Conservation (phyloP, 116 monocot genomes). For the Dioscorea cayenensis region DNA sequence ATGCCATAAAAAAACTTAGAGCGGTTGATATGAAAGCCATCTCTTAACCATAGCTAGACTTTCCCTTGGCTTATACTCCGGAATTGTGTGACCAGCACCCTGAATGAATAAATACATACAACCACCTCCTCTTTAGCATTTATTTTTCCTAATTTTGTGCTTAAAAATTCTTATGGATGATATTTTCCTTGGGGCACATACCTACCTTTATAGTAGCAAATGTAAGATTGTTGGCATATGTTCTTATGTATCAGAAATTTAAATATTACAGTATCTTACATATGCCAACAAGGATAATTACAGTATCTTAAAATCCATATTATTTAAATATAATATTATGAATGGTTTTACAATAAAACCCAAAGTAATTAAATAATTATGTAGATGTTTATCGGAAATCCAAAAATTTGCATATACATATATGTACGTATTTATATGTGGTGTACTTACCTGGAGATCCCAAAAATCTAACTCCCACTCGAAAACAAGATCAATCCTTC, state of each 20-base stretch:
- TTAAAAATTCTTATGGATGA: background rate
- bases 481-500: no score
- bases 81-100: constrained; percentile 45
- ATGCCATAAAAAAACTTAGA: constrained; percentile 1
- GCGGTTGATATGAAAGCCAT: constrained; percentile 25
- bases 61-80: constrained; percentile 32
- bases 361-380: no score
- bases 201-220: constrained; percentile 18
- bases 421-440: no score
- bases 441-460: no score
- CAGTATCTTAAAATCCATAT: no score
- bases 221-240: constrained; percentile 21
- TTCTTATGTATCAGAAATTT: constrained; percentile 11
- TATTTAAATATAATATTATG: no score
- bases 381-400: no score
- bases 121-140: background rate
- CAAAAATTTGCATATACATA: no score
- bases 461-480: no score
- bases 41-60: constrained; percentile 22
- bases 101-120: background rate
- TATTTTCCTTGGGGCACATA: background rate
- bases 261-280: no score
- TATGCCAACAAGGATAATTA: no score
- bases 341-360: no score
- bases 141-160: background rate